Evolutionary conservation across 495 filamentous ascomycete genomes (phyloP), one percentile per base, ranked within the genome.

Genomic region (Daldinia loculata): DNA sequence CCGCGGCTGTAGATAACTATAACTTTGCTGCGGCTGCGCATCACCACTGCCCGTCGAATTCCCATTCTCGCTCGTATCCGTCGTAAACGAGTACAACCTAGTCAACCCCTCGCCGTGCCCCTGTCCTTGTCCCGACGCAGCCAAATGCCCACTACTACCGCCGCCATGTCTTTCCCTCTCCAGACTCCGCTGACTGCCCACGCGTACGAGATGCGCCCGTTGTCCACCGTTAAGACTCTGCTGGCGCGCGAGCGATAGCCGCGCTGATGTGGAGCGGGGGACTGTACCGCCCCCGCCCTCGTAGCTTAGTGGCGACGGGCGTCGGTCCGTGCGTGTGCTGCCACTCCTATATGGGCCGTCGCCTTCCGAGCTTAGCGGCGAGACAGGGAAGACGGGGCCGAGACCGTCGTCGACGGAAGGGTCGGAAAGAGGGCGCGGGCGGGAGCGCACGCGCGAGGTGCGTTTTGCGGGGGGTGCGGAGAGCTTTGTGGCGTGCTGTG

Each of bases 121-220:
- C 14, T 53, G 24, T 27, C 22, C 19, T 7, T 19, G n/a, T 7
- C 3, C n/a, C 34, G 30, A 6, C n/a, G 30, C 45, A 19, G 12
- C 63, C 56, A 26, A 15, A 30, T 9, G 12, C 24, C 50, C 50
- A 11, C 41, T 8, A 6, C 41, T n/a, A 6, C 41, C 15, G 0
- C 41, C 41, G 12, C 12, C 9, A 4, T 22, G 41, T 22, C 41
- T 17, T 48, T 53, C 50, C 26, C 50, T 29, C 50, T 30, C 24
- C 27, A 2, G 14, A 12, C 50, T n/a, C 50, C 27, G 24, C 50
- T 53, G 17, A 14, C 50, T 53, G 6, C 71, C 67, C 7, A 71
- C 65, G 15, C 67, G 71, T 7, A 65, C 61, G 3, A 72, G 26
- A n/a, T 68, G 67, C 12, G 60, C 59, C n/a, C 63, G 71, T 27